Percentiles rank a stretch among this genome's conserved stretches.
Evolutionary conservation across 164 flowering plant species (phyloP).

Genomic region (Akebia trifoliata): DNA sequence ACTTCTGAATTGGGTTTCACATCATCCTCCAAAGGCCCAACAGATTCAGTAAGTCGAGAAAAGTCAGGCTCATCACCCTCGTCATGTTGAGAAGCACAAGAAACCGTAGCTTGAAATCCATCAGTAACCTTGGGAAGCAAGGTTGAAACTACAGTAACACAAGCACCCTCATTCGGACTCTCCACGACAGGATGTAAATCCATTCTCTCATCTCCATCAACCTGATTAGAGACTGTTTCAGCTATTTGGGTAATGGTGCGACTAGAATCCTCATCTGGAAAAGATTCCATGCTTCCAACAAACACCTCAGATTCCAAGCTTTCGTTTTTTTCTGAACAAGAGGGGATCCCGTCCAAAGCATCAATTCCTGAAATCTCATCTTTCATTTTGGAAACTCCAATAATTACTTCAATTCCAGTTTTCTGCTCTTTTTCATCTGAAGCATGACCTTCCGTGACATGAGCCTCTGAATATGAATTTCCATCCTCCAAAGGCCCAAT

Average conservation of each 20-base stretch:
- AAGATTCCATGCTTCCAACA: not conserved
- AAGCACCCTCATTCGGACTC: not conserved
- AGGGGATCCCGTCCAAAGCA: not conserved
- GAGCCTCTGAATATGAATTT: not conserved
- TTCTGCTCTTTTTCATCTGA: not conserved
- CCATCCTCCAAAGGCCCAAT: not conserved
- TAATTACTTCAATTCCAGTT: not conserved
- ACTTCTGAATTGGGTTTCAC: not conserved
- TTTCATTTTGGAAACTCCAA: not conserved
- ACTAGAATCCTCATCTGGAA: not conserved
- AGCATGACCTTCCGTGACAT: not conserved
- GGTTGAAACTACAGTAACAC: not conserved
- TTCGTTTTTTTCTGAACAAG: not conserved
- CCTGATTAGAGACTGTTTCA: not conserved
- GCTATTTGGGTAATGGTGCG: not conserved
- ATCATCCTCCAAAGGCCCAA: not conserved
- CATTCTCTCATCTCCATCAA: not conserved
- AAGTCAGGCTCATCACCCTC: not conserved
- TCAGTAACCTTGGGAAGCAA: not conserved
- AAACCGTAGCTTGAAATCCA: not conserved
- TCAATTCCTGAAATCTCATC: not conserved
- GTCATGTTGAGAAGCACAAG: not conserved
- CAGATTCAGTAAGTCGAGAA: not conserved
- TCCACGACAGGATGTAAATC: not conserved
- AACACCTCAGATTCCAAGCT: conserved; percentile 1